Evolutionary conservation across 1,139 yeast species (phyloP), one percentile per base, ranked within the genome.

Genomic region (Yamadazyma sp.): DNA sequence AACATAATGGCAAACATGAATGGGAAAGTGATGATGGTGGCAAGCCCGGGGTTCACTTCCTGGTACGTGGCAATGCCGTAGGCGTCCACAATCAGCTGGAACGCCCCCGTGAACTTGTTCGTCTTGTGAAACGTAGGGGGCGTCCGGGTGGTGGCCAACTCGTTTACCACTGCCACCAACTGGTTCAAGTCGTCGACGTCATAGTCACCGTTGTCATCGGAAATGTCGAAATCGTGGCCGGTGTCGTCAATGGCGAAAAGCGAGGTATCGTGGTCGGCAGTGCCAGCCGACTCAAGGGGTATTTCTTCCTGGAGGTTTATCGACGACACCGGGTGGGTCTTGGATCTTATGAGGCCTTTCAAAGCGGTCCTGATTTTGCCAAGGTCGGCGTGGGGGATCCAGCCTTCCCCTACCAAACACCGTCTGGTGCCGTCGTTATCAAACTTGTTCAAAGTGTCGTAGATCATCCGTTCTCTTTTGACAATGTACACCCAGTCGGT

Each of bases 1-100:
- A 92, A 92, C 99, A 92, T 92, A 52, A 94, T 87, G 27, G 98
- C 97, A 70, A 92, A 92, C 96, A 92, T 88, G 64, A 94, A 92
- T 11, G 99, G 99, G 68, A 92, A 92, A 0, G 99, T 92, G 26
- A 92, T 86, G 35, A 91, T 78, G 0, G 99, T 87, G 4, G 98
- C 95, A 49, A 92, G 73, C 40, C 96, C 98, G 2, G 98, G 97
- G 56, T 92, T 92, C 27, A 92, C 94, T 62, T 92, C 99, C 57
- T 87, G 89, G 64, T 92, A 91, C 9, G 95, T 81, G 11, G 96
- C 95, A 39, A 91, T 76, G 51, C 98, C 98, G 58, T 92, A 92
- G 5, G 96, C 96, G 62, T 92, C 98, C 49, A 87, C 88, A 58
- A 92, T 91, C 56, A 78, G 77, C 66, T 92, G 99, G 73, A 87